Evolutionary conservation across 2,329 filamentous ascomycete genomes (phyloP).

Genomic region (Pseudocercospora fuligena): DNA sequence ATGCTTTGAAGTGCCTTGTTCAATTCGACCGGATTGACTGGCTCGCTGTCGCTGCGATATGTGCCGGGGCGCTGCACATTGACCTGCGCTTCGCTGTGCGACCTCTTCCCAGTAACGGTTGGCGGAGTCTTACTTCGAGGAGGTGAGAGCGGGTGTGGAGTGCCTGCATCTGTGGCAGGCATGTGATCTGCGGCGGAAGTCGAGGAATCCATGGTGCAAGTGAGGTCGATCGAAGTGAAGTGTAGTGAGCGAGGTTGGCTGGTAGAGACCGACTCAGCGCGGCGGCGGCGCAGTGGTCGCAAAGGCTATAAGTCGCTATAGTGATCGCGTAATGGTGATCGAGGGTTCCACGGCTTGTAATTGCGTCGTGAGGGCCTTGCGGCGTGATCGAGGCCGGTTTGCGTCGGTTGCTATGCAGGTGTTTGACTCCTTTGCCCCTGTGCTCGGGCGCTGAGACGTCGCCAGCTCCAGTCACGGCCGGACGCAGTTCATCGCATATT

Average conservation of each 20-base stretch:
- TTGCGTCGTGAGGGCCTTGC: conserved; percentile 11
- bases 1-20: conserved; percentile 66
- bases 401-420: conserved; percentile 15
- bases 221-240: background rate
- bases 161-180: conserved; percentile 39
- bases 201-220: conserved; percentile 22
- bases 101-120: conserved; percentile 56
- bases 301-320: background rate
- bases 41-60: conserved; percentile 52
- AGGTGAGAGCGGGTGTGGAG: conserved; percentile 58
- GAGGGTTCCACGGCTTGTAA: conserved; percentile 9
- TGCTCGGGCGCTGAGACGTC: conserved; percentile 9
- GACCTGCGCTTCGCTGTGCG: conserved; percentile 40
- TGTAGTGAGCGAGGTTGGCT: conserved; percentile 2
- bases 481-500: background rate
- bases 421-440: conserved; percentile 10
- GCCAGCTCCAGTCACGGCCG: conserved; percentile 1
- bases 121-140: conserved; percentile 66
- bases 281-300: background rate
- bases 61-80: conserved; percentile 18
- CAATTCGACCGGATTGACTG: conserved; percentile 63
- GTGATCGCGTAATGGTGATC: background rate
- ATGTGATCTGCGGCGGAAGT: conserved; percentile 14
- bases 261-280: background rate
- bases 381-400: conserved; percentile 2